Evolutionary conservation across 2,329 filamentous ascomycete species (phyloP), one percentile per base, ranked within the genome.

Genomic region (Pseudocercospora eumusae): DNA sequence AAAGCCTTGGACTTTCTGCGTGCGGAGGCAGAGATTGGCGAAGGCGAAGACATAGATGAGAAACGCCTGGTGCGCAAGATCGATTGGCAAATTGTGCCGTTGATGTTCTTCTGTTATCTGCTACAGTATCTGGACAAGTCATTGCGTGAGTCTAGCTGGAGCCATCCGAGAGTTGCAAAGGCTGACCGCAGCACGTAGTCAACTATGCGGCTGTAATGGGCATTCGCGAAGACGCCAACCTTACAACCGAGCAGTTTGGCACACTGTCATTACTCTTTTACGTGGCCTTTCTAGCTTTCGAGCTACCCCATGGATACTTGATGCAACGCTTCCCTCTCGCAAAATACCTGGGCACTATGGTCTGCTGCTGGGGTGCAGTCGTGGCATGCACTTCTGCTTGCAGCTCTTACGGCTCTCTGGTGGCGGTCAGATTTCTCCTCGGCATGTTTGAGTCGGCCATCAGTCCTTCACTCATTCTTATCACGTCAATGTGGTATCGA

Each of bases 351-450:
- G 55, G 36, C 6, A 42, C 42, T 3, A 57, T 40, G n/a, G 42
- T 57, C 21, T 57, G 31, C 36, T 42, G 36, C 6, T 90, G 88
- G 88, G 86, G 86, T 4, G 69, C 78, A 0, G 77, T 83, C 1
- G 78, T 89, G 7, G 84, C 83, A 2, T 82, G 82, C 63, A 86
- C 87, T 62, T 82, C 86, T 2, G 84, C 56, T 8, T 28, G 27
- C 25, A 50, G 80, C 62, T 81, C 79, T 62, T 84, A 80, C 66
- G 77, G 76, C 2, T 78, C 79, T 0, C 72, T 84, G 15, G 77
- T 82, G 5, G 75, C 77, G 9, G 77, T 80, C 2, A 77, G 83
- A 2, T 76, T 83, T 15, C 68, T 85, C 0, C 75, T 84, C 0
- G 83, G 55, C 36, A 77, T 77, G 54, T 83, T 84, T 60, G 83